These are phyloP conservation scores for Talaromyces atroroseus DNA, from an alignment of 2,329 filamentous ascomycete genomes.

Conservation along the genomic window DNA sequence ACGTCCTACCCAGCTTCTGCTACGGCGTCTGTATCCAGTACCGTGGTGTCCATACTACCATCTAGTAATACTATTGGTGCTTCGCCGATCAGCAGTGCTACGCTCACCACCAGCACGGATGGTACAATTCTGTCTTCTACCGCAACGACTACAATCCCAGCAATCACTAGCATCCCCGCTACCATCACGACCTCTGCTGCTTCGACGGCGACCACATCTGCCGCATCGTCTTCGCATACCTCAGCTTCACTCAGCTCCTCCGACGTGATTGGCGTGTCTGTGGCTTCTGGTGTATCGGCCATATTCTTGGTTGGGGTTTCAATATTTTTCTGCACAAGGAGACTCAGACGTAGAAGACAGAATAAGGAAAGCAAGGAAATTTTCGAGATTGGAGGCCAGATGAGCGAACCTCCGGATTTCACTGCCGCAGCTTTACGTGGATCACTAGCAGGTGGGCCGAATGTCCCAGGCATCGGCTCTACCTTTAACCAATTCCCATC, in stretches of 20 bases:
- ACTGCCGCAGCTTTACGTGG: constrained; percentile 17
- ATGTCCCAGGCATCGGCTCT: constrained; percentile 10
- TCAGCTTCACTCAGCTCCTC: constrained; percentile 22
- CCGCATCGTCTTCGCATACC: not conserved
- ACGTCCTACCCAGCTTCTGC: constrained; percentile 14
- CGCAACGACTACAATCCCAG: constrained; percentile 1
- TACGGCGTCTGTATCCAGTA: not conserved
- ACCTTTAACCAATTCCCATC: constrained; percentile 15
- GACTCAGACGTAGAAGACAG: constrained; percentile 22
- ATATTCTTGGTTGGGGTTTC: constrained; percentile 30
- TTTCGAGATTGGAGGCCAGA: constrained; percentile 37
- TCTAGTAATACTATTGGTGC: not conserved
- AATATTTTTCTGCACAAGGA: constrained; percentile 28
- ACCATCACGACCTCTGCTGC: not conserved
- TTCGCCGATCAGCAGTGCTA: not conserved
- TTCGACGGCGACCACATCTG: not conserved
- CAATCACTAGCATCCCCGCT: not conserved
- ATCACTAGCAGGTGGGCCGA: constrained; percentile 14
- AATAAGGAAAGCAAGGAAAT: constrained; percentile 20
- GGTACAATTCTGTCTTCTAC: not conserved
- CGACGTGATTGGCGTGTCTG: constrained; percentile 33
- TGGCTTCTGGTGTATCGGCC: constrained; percentile 30
- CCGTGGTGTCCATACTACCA: not conserved
- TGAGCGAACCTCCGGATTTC: constrained; percentile 34
- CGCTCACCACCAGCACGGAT: not conserved